phyloP scores from a whole-genome alignment of 805 yeast genomes.

The Zygoascus flipseniorum region DNA sequence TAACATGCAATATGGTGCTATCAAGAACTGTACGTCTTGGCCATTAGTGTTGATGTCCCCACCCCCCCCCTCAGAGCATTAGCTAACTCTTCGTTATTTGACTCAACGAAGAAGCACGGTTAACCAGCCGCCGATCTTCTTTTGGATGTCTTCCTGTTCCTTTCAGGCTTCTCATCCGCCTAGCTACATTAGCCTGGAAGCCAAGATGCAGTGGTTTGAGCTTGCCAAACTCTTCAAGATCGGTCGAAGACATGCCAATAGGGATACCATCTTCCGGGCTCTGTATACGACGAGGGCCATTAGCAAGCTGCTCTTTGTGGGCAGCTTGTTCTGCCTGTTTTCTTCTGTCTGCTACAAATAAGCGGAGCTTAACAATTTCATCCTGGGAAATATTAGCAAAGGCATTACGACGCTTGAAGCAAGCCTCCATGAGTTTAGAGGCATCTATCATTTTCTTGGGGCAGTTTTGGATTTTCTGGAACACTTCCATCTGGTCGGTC shows the following conservation, averaged over 20 bases:
- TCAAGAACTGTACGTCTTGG: background rate
- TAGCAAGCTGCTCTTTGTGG: background rate
- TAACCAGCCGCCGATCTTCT: background rate
- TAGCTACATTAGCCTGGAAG: background rate
- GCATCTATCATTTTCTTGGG: slow-evolving; percentile 53
- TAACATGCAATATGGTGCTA: background rate
- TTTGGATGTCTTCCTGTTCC: background rate
- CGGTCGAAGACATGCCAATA: background rate
- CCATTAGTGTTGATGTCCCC: background rate
- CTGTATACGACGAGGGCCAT: background rate
- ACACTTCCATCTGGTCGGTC: slow-evolving; percentile 50
- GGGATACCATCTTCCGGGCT: background rate
- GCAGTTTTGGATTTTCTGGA: slow-evolving; percentile 75
- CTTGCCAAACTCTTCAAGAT: background rate
- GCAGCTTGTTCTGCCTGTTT: background rate
- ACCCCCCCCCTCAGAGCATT: background rate
- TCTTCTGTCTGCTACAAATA: slow-evolving; percentile 54
- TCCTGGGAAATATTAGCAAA: slow-evolving; percentile 73
- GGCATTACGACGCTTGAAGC: slow-evolving; percentile 19
- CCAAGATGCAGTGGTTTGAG: background rate
- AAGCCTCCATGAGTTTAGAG: slow-evolving; percentile 14
- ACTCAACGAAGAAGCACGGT: background rate
- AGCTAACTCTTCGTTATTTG: background rate
- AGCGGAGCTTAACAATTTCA: slow-evolving; percentile 69
- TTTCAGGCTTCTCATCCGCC: background rate